These are phyloP conservation scores for Eucommia ulmoides DNA, from an alignment of 257 asterid genomes.

Conservation along the genomic window DNA sequence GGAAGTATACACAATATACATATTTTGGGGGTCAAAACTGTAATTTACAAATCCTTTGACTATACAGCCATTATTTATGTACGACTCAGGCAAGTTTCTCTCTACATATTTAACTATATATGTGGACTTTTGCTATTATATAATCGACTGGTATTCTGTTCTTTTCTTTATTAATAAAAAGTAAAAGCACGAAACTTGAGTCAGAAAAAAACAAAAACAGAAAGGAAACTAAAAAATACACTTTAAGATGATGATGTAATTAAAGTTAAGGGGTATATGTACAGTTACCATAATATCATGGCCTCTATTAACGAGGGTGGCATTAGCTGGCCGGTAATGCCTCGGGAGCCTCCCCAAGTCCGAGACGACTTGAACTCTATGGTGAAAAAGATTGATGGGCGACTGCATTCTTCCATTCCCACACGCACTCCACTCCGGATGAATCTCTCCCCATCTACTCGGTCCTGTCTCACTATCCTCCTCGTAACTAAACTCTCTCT, in stretches of 20 bases:
- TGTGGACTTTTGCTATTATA: no score
- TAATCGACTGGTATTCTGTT: background rate
- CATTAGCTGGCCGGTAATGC: conserved; percentile 15
- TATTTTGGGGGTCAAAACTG: no score
- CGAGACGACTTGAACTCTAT: conserved; percentile 21
- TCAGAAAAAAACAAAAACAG: background rate
- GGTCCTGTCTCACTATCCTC: conserved; percentile 43
- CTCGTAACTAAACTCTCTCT: conserved; percentile 40
- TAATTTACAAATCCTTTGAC: no score
- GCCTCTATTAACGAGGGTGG: background rate
- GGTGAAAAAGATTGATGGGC: conserved; percentile 45
- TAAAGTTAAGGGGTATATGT: no score
- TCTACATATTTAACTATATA: no score
- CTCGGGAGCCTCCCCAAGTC: conserved; percentile 10
- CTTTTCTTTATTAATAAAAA: no score
- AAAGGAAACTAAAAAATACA: background rate
- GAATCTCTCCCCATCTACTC: conserved; percentile 43
- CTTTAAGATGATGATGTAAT: no score
- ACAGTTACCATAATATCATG: background rate
- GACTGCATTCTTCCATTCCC: conserved; percentile 45
- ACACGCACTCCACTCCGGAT: conserved; percentile 61
- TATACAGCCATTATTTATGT: no score
- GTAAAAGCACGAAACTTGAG: background rate
- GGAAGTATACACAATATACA: no score
- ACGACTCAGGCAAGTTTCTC: no score